Conservation (phyloP, 2,329 filamentous ascomycete genomes). For the Zelopaecilomyces penicillatus region DNA sequence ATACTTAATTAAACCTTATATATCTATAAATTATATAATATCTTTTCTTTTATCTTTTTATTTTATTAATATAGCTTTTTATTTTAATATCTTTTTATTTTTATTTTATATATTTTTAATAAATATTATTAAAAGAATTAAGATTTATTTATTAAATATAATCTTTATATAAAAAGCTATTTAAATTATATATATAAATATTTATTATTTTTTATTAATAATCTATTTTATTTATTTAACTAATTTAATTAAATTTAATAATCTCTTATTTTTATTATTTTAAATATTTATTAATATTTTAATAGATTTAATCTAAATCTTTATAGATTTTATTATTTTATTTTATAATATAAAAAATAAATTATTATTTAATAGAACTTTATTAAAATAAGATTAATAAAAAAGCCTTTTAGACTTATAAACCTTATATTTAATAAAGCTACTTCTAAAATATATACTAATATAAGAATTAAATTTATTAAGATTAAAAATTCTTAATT, state of each 20-base stretch:
- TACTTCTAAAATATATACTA: not conserved
- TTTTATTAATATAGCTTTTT: too few relatives aligned
- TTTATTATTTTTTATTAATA: not conserved
- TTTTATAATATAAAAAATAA: not conserved
- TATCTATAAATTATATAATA: too few relatives aligned
- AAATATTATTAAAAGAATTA: not conserved
- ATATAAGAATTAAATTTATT: too few relatives aligned
- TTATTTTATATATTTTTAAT: not conserved
- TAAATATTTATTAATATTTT: not conserved
- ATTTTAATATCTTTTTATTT: too few relatives aligned
- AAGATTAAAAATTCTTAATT: too few relatives aligned
- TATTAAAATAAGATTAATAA: not conserved
- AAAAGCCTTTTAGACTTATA: not conserved
- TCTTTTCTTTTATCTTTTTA: too few relatives aligned
- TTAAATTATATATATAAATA: not conserved
- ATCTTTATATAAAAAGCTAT: too few relatives aligned
- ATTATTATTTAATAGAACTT: not conserved
- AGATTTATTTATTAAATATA: constrained; percentile 2
- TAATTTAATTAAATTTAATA: not conserved
- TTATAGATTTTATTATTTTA: not conserved
- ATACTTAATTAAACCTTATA: too few relatives aligned
- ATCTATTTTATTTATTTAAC: not conserved
- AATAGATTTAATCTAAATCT: not conserved
- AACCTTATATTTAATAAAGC: too few relatives aligned
- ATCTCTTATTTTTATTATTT: too few relatives aligned